Evolutionary conservation across 805 yeast species (phyloP).

Genomic region (Candida chauliodis): DNA sequence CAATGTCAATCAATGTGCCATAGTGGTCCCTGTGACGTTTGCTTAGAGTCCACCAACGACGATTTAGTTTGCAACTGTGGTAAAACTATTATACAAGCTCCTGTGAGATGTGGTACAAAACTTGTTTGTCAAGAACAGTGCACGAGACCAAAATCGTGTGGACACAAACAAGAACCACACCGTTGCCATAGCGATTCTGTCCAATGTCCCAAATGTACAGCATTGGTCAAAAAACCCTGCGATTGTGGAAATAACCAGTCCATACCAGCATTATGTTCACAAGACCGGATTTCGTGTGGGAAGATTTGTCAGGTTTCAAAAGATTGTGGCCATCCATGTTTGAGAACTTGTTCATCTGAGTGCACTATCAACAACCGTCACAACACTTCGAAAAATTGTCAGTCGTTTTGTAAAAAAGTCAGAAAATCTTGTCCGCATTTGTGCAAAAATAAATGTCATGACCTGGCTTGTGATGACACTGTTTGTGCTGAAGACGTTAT

Average conservation of each 20-base stretch:
- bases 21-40: conserved; percentile 74
- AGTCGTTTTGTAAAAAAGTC: conserved; percentile 51
- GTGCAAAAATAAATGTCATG: conserved; percentile 66
- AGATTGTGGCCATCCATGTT: conserved; percentile 44
- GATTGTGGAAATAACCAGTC: conserved; percentile 52
- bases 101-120: conserved; percentile 78
- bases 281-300: conserved; percentile 63
- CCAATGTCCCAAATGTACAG: conserved; percentile 75
- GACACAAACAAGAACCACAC: conserved; percentile 69
- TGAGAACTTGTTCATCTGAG: conserved; percentile 54
- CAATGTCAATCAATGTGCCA: conserved; percentile 71
- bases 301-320: conserved; percentile 28
- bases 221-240: conserved; percentile 51
- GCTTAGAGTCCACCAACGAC: conserved; percentile 75
- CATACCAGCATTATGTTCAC: conserved; percentile 67
- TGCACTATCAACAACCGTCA: conserved; percentile 64
- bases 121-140: conserved; percentile 67
- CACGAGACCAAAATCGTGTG: conserved; percentile 56
- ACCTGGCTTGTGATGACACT: conserved; percentile 44
- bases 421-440: conserved; percentile 63
- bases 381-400: conserved; percentile 47
- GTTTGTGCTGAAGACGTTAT: conserved; percentile 51
- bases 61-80: conserved; percentile 83
- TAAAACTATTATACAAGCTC: conserved; percentile 70
- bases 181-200: conserved; percentile 66